Percentiles rank a stretch among this genome's conserved stretches.
These are phyloP conservation scores for Candida anutae DNA, from an alignment of 1,139 yeast genomes.

Conservation along the genomic window DNA sequence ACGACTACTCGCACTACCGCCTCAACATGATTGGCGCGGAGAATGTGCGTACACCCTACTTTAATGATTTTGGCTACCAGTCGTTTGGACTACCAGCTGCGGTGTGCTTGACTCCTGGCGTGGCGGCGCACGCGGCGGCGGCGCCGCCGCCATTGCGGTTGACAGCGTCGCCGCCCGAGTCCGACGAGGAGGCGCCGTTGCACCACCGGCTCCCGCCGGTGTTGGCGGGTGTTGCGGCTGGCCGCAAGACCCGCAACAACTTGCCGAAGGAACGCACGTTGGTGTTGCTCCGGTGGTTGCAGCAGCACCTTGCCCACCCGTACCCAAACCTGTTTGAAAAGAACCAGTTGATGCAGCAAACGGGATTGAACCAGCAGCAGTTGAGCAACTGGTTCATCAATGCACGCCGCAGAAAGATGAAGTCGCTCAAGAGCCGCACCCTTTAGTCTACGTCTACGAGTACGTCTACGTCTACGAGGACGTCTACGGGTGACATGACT, in stretches of 20 bases:
- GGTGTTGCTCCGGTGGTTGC: constrained; percentile 75
- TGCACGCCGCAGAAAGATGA: constrained; percentile 81
- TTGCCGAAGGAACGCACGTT: constrained; percentile 86
- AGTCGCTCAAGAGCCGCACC: constrained; percentile 35
- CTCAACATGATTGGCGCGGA: background rate
- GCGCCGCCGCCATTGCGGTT: background rate
- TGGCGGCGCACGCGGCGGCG: background rate
- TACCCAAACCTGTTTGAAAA: constrained; percentile 92
- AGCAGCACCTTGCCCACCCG: constrained; percentile 82
- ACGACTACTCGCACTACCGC: background rate
- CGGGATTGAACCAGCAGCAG: constrained; percentile 88
- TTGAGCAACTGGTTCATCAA: constrained; percentile 95
- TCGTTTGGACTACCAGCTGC: background rate
- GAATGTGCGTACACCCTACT: background rate
- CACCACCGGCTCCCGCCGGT: background rate
- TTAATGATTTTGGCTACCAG: background rate
- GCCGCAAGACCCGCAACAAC: constrained; percentile 57
- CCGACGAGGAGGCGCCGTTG: too few relatives aligned
- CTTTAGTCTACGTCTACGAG: too few relatives aligned
- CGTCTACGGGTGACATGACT: too few relatives aligned
- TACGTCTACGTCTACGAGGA: too few relatives aligned
- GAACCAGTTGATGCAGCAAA: constrained; percentile 64
- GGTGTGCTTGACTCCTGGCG: background rate
- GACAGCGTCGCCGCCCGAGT: background rate
- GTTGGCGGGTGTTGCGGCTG: background rate